Evolutionary conservation across 192 early-diverging fungal species (phyloP).

Genomic region (Bifiguratus adelaidae): DNA sequence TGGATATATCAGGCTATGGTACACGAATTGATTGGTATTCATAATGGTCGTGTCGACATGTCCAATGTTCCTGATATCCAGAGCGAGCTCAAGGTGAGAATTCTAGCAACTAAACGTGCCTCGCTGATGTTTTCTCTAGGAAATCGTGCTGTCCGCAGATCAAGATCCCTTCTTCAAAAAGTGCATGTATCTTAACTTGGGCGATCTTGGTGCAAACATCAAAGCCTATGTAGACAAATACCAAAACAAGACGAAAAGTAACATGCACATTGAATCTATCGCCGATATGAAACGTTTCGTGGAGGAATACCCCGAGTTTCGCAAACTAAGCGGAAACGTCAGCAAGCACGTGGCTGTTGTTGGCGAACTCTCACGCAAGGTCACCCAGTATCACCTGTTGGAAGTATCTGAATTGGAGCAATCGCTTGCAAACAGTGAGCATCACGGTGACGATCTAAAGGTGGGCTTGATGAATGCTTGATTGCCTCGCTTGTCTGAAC

Average conservation of each 20-base stretch:
- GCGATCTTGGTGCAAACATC: constrained; percentile 89
- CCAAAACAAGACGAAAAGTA: constrained; percentile 83
- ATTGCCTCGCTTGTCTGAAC: neutral
- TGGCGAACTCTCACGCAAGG: constrained; percentile 82
- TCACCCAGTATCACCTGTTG: constrained; percentile 62
- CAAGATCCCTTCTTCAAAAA: constrained; percentile 90
- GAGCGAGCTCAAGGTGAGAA: constrained; percentile 77
- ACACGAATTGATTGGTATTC: constrained; percentile 89
- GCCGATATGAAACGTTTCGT: constrained; percentile 98
- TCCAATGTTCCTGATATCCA: constrained; percentile 70
- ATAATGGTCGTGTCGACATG: constrained; percentile 88
- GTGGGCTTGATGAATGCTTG: constrained; percentile 15
- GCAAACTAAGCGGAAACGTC: constrained; percentile 93
- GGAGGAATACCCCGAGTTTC: constrained; percentile 96
- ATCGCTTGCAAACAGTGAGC: constrained; percentile 80
- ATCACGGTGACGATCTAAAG: constrained; percentile 79
- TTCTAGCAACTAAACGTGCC: constrained; percentile 4
- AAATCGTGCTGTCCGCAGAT: constrained; percentile 85
- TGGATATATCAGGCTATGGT: constrained; percentile 99
- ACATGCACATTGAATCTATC: constrained; percentile 89
- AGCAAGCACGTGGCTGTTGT: constrained; percentile 97
- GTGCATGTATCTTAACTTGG: constrained; percentile 86
- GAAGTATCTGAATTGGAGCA: constrained; percentile 92
- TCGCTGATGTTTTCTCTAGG: too few relatives aligned
- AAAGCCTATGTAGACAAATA: constrained; percentile 92